Percentiles rank a stretch among this genome's conserved stretches.
Conservation (phyloP, 345 rosid species). For the Murraya koenigii region DNA sequence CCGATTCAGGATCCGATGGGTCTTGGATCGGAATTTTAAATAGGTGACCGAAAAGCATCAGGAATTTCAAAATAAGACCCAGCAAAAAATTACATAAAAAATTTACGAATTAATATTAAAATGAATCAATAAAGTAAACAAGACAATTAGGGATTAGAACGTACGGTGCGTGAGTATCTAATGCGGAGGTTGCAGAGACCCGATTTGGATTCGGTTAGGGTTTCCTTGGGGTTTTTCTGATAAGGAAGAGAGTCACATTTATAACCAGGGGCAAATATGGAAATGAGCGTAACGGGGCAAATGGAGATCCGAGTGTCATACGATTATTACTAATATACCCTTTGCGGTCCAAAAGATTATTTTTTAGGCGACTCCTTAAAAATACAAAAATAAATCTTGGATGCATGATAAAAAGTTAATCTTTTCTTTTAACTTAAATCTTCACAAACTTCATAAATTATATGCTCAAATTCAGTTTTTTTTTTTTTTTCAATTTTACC, state of each 20-base stretch:
- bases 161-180: conserved; percentile 10
- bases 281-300: background rate
- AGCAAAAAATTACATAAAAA: too few relatives aligned
- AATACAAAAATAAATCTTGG: too few relatives aligned
- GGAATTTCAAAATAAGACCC: background rate
- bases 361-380: too few relatives aligned
- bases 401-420: too few relatives aligned
- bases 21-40: conserved; percentile 16
- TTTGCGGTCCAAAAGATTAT: too few relatives aligned
- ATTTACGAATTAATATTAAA: background rate
- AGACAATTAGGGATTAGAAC: conserved; percentile 6
- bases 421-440: too few relatives aligned
- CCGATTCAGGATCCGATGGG: conserved; percentile 22
- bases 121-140: background rate
- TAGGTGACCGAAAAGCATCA: background rate
- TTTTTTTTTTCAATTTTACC: too few relatives aligned
- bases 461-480: too few relatives aligned
- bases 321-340: conserved; percentile 1
- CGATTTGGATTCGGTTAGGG: conserved; percentile 15
- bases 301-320: background rate
- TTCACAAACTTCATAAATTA: too few relatives aligned
- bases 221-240: conserved; percentile 6
- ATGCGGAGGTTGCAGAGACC: conserved; percentile 11
- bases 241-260: background rate
- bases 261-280: conserved; percentile 13